Conservation (phyloP, 2,329 filamentous ascomycete species). For the Ilyonectria robusta region DNA sequence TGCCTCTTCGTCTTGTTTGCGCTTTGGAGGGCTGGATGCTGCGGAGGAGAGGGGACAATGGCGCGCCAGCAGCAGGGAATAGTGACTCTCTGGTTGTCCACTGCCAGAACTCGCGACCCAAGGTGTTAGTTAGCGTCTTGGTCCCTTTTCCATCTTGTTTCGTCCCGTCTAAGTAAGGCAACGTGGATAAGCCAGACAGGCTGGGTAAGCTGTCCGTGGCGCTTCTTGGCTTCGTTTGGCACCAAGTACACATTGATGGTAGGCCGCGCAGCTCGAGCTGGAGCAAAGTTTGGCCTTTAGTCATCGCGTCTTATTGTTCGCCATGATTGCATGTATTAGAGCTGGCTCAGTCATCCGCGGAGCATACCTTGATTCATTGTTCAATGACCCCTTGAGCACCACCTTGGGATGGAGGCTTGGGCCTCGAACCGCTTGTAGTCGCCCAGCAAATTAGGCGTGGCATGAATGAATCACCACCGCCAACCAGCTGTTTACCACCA, state of each 20-base stretch:
- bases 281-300: neutral
- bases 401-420: slow-evolving; percentile 7
- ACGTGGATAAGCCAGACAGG: slow-evolving; percentile 11
- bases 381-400: neutral
- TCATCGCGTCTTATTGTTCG: neutral
- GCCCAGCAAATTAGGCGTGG: slow-evolving; percentile 13
- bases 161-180: slow-evolving; percentile 21
- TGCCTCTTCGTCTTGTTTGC: neutral
- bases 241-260: neutral
- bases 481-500: neutral
- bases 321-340: neutral
- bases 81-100: slow-evolving; percentile 9
- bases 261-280: neutral
- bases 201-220: neutral
- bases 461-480: slow-evolving; percentile 16
- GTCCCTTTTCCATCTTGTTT: slow-evolving; percentile 18
- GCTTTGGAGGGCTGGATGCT: neutral
- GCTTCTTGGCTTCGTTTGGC: neutral
- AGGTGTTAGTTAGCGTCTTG: slow-evolving; percentile 11
- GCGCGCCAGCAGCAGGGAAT: neutral
- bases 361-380: neutral
- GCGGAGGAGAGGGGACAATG: neutral
- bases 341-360: neutral
- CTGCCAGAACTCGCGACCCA: slow-evolving; percentile 2
- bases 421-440: slow-evolving; percentile 3